phyloP scores from a whole-genome alignment of 768 basidiomycete genomes.

The Auricularia cornea region DNA sequence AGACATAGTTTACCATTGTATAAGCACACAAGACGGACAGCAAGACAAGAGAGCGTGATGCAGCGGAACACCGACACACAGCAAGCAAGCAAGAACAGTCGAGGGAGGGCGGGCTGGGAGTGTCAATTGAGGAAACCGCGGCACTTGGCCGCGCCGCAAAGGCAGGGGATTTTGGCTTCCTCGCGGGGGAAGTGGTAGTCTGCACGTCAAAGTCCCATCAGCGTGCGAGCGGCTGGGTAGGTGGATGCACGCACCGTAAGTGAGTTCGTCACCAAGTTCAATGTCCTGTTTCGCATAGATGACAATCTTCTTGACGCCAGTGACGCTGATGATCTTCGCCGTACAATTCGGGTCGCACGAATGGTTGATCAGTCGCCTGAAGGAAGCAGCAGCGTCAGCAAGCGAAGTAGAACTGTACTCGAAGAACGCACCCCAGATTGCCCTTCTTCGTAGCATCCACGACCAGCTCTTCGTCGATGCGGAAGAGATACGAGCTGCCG shows the following conservation, averaged over 20 bases:
- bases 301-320: conserved; percentile 94
- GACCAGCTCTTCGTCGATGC: conserved; percentile 95
- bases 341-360: conserved; percentile 80
- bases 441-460: conserved; percentile 99
- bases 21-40: not conserved
- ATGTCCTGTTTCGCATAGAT: conserved; percentile 98
- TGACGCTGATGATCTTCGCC: conserved; percentile 42
- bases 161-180: conserved; percentile 92
- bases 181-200: conserved; percentile 99
- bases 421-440: conserved; percentile 77
- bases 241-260: conserved; percentile 64
- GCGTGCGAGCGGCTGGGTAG: not conserved
- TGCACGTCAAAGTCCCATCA: conserved; percentile 20
- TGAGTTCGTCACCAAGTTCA: conserved; percentile 95
- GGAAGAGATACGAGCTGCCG: conserved; percentile 94
- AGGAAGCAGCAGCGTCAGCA: conserved; percentile 7
- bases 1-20: not conserved
- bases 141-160: conserved; percentile 85
- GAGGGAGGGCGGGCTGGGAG: not conserved
- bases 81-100: not conserved
- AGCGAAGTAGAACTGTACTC: conserved; percentile 2
- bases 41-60: not conserved
- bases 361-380: conserved; percentile 93
- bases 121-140: conserved; percentile 90
- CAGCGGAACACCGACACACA: not conserved